Evolutionary conservation across 164 flowering plant genomes (phyloP), one percentile per base, ranked within the genome.

Genomic region (Vitis rotundifolia): DNA sequence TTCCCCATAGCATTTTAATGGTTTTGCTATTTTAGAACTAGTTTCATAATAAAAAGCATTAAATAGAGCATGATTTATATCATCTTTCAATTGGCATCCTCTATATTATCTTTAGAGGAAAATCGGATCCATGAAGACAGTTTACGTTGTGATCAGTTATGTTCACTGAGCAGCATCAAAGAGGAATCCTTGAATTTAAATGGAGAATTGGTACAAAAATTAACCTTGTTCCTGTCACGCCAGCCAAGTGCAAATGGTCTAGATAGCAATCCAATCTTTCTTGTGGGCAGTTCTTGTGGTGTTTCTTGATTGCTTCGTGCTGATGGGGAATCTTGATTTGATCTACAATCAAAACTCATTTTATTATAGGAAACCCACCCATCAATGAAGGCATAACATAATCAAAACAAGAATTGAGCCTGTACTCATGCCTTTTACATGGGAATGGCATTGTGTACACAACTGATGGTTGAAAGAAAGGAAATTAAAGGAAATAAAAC

Each of bases 161-260:
- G 44, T 37, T 37, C 44, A 37, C 44, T 37, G 0, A 37, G 44
- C 44, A 37, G 44, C 44, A 37, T 37, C 44, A 37, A 37, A 37
- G 44, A 37, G 44, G 44, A 37, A 37, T 37, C 44, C 16, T 49
- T 18, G 5, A 16, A 3, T 18, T 49, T 26, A 64, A 26, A 12
- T 51, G 67, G 3, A 44, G 13, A n/a, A 54, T 0, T 9, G 22
- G 47, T 12, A 64, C 1, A 55, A 37, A 11, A 10, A 14, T 74
- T 76, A 67, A 91, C 97, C 99, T 92, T 92, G 79, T 78, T 92
- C 69, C 73, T 78, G 68, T 94, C 97, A 59, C 97, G 92, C 99
- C 95, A 91, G 52, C 94, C 91, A 64, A 91, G 86, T 59, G 87
- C 96, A 84, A 94, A 90, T 69, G 97, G 96, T 71, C 94, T 82